phyloP scores from a whole-genome alignment of 768 basidiomycete genomes.

The Mycena albidolilacea region DNA sequence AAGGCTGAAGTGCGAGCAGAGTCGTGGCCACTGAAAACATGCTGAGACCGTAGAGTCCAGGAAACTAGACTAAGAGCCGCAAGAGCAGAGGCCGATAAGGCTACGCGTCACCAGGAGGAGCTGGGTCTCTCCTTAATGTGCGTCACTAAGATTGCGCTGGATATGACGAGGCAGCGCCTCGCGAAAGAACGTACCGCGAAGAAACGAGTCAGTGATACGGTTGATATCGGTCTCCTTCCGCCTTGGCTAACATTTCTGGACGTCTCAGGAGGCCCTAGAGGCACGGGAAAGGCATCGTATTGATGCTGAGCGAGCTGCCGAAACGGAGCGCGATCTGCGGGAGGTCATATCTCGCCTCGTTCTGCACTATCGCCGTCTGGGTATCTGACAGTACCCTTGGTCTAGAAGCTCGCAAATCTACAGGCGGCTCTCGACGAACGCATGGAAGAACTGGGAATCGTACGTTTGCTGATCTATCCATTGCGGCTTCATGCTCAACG shows the following conservation, averaged over 20 bases:
- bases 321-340: not conserved
- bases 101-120: not conserved
- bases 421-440: not conserved
- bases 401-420: not conserved
- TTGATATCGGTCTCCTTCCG: not conserved
- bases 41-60: not conserved
- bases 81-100: not conserved
- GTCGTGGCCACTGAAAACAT: not conserved
- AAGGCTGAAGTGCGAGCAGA: not conserved
- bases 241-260: not conserved
- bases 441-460: not conserved
- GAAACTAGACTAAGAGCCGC: not conserved
- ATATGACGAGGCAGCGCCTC: not conserved
- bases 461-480: not conserved
- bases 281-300: not conserved
- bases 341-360: not conserved
- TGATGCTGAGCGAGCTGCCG: not conserved
- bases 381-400: not conserved
- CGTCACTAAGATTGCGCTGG: not conserved
- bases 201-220: not conserved
- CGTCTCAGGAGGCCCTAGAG: not conserved
- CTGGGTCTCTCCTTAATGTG: not conserved
- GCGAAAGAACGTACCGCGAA: not conserved
- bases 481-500: not conserved
- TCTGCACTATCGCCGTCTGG: not conserved